Conservation (phyloP, 345 rosid genomes). For the Arabis alpina region DNA sequence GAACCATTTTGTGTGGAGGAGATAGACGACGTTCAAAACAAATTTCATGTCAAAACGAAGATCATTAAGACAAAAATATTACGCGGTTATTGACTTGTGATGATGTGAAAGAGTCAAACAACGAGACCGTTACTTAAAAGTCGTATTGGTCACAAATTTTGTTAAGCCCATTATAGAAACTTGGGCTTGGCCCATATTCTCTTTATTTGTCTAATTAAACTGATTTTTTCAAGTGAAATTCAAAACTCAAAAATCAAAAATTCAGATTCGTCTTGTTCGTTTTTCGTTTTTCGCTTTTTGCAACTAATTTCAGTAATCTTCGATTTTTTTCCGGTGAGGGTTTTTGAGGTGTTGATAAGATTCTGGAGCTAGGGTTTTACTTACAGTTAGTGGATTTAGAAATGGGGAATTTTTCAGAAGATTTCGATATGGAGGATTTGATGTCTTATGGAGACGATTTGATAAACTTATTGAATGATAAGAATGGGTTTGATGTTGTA, state of each 20-base stretch:
- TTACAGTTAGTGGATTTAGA: conserved; percentile 21
- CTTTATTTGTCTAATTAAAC: not conserved
- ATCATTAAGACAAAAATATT: not conserved
- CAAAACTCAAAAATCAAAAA: conserved; percentile 3
- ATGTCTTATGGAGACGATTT: conserved; percentile 66
- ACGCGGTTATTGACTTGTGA: conserved; percentile 20
- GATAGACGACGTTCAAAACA: not conserved
- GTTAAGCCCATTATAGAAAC: conserved; percentile 2
- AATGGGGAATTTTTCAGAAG: conserved; percentile 58
- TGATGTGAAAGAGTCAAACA: conserved; percentile 7
- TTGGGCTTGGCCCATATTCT: conserved; percentile 12
- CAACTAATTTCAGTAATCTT: not conserved
- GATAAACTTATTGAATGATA: conserved; percentile 52
- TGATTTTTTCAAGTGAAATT: not conserved
- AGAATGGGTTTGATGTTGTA: conserved; percentile 47
- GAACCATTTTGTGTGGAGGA: conserved; percentile 38
- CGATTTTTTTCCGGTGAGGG: conserved; percentile 6
- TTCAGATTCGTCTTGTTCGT: conserved; percentile 12
- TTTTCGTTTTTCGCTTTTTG: not conserved
- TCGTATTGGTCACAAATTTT: not conserved
- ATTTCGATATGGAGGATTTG: conserved; percentile 53
- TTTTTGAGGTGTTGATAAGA: not conserved
- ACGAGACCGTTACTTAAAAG: not conserved
- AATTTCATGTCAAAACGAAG: not conserved
- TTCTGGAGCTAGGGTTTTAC: conserved; percentile 18